These are phyloP conservation scores for Pseudonitzschia multistriata DNA, from an alignment of 108 stramenopile genomes.

Conservation along the genomic window DNA sequence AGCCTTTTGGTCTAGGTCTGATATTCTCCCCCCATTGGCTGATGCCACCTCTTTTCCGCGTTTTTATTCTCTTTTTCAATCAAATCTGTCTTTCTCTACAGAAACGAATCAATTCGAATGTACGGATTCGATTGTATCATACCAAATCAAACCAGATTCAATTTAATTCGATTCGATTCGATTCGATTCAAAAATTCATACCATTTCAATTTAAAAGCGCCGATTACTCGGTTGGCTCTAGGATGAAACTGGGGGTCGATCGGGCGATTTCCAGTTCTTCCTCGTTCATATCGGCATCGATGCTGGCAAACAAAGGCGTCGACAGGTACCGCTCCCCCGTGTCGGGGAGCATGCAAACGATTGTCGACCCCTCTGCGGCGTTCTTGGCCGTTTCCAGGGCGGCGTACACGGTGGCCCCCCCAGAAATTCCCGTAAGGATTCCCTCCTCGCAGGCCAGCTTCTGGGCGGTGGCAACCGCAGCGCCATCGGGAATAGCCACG, in stretches of 20 bases:
- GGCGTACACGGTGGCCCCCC: conserved; percentile 69
- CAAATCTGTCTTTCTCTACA: too few relatives aligned
- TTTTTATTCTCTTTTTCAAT: too few relatives aligned
- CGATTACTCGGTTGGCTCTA: conserved; percentile 25
- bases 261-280: conserved; percentile 63
- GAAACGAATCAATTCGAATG: not conserved
- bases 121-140: not conserved
- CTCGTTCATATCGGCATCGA: conserved; percentile 77
- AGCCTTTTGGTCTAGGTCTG: too few relatives aligned
- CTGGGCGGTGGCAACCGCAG: conserved; percentile 20
- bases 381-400: conserved; percentile 54
- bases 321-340: conserved; percentile 81
- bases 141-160: not conserved
- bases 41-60: too few relatives aligned
- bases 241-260: conserved; percentile 47
- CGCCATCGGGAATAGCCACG: conserved; percentile 61
- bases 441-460: not conserved
- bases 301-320: conserved; percentile 41
- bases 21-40: too few relatives aligned
- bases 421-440: conserved; percentile 9
- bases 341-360: conserved; percentile 68
- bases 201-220: too few relatives aligned
- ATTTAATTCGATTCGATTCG: not conserved
- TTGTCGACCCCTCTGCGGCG: conserved; percentile 56
- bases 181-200: not conserved